Evolutionary conservation across 2,329 filamentous ascomycete species (phyloP), one percentile per base, ranked within the genome.

Genomic region (Sphaerulina populicola): DNA sequence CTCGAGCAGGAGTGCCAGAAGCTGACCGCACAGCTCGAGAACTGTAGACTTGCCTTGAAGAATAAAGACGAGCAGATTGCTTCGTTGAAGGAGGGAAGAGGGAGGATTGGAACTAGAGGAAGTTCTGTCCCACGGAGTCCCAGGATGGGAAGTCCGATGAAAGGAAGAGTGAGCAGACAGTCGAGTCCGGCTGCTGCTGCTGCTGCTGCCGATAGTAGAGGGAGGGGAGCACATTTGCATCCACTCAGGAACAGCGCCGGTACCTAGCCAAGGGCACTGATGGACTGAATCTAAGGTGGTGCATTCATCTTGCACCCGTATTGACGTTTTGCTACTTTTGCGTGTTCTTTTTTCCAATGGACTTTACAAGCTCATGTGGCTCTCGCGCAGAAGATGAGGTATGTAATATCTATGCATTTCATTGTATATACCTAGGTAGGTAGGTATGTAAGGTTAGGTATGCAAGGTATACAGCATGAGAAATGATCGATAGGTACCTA

Each of bases 41-140:
- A 65, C 21, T 54, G 64, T 14, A 60, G 66, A 35, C 58, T 55
- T 2, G 58, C 59, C 11, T 46, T 70, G 38, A 58, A 55, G 53
- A 56, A 60, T 3, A 60, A 62, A 44, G 67, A 68, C 23, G 68
- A 68, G 49, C 67, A 70, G 50, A 59, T 69, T 23, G 49, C 55
- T 21, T 53, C 57, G 39, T 48, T 69, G 46, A 65, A 65, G 49
- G 64, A 66, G 53, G 58, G 60, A 23, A 53, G 65, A 48, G 62
- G 68, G 6, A 46, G 66, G 15, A 65, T 68, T 53, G 63, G 62
- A 1, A 70, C 68, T 3, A 62, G 69, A 41, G 64, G 62, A 7
- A 61, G 57, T 11, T 68, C 66, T 56, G 64, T 69, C 29, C 68
- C 69, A 1, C 53, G 68, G 15, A 68, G 62, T 51, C 68, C 68